Evolutionary conservation across 2,329 filamentous ascomycete species (phyloP).

Genomic region (Trichoderma sp.): DNA sequence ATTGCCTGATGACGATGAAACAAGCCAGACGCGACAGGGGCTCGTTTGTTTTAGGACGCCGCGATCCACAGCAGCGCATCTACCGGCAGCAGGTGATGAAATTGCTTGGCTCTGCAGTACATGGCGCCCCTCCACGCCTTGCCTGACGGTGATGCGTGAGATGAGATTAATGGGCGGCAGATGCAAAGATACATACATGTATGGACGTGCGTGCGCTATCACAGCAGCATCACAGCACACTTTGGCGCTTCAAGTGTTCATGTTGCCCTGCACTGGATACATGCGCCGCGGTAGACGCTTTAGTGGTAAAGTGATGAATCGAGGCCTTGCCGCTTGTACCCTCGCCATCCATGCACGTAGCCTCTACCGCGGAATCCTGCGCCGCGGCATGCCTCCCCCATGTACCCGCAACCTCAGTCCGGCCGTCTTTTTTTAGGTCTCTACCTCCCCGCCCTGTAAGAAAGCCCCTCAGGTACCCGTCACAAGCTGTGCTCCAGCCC

Average conservation of each 20-base stretch:
- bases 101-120: not conserved
- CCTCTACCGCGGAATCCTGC: not conserved
- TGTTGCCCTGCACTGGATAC: not conserved
- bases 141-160: not conserved
- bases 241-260: not conserved
- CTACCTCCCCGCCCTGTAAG: conserved; percentile 19
- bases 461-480: conserved; percentile 27
- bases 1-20: not conserved
- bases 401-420: not conserved
- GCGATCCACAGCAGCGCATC: conserved; percentile 7
- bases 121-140: not conserved
- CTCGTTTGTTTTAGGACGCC: not conserved
- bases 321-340: not conserved
- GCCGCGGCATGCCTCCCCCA: not conserved
- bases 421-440: not conserved
- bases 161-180: too few species aligned
- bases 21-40: conserved; percentile 5
- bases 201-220: too few species aligned
- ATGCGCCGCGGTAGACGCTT: too few species aligned
- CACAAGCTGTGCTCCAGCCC: not conserved
- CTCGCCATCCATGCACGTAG: not conserved
- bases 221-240: not conserved
- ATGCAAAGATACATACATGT: too few species aligned
- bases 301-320: not conserved
- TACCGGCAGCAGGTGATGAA: not conserved